Evolutionary conservation across 2,329 filamentous ascomycete species (phyloP), one percentile per base, ranked within the genome.

Genomic region (Colletotrichum noveboracense): DNA sequence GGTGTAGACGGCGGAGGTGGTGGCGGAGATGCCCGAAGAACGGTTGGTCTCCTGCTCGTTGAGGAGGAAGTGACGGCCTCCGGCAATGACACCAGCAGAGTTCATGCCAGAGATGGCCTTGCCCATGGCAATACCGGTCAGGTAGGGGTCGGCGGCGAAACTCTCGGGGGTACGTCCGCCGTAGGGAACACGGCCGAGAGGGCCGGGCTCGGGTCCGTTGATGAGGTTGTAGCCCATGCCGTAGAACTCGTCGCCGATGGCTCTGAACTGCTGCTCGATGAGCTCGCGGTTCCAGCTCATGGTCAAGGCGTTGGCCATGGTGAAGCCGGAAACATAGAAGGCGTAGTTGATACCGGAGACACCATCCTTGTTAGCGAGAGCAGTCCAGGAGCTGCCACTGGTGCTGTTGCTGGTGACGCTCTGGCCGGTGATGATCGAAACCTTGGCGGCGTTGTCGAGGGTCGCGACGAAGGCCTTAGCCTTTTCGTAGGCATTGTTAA

Each of bases 21-120:
- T 88, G 70, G 86, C 86, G 76, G 91, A 86, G 0, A 91, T 89
- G 9, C 86, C 87, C 82, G 90, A 89, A 2, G 81, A 79, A n/a
- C 90, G 86, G 81, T 88, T 88, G 78, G 91, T 89, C 80, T 92
- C 90, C 78, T 91, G 90, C 78, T 92, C 90, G 77, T 92, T 92
- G 82, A 89, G 91, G 26, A 91, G 87, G 80, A 91, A 92, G 81
- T 92, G 90, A 84, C 92, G 92, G 77, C 91, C 85, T 2, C 89
- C 89, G 5, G 90, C 89, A 78, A 89, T 87, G 48, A 92, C 86
- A 12, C 89, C 89, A n/a, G 86, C 90, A 70, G 86, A 87, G 82
- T 92, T 89, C 71, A 91, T 91, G 18, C 90, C 90, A 43, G 85
- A 85, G 43, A 91, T 84, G 36, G 91, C 84, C 26, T 88, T 87